These are phyloP conservation scores for Neurospora hispaniola DNA, from an alignment of 495 filamentous ascomycete genomes.

Conservation along the genomic window DNA sequence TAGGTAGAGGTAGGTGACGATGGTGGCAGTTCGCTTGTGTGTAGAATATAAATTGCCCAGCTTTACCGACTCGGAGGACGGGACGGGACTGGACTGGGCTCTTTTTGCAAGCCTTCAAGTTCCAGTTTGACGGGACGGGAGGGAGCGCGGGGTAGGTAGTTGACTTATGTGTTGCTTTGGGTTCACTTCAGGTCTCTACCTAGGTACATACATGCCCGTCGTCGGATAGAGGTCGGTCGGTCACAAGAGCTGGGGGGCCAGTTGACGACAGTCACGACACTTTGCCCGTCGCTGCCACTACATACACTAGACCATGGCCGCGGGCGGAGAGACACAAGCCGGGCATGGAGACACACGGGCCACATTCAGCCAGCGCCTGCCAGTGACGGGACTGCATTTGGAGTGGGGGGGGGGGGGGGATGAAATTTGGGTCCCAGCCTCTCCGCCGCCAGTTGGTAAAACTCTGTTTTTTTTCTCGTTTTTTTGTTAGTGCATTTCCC, in stretches of 20 bases:
- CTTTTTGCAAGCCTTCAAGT: neutral
- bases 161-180: conserved; percentile 9
- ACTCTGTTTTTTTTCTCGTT: conserved; percentile 1
- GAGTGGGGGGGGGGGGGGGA: neutral
- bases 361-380: neutral
- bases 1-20: neutral
- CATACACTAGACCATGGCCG: neutral
- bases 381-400: neutral
- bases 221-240: conserved; percentile 3
- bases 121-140: neutral
- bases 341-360: neutral
- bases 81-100: neutral
- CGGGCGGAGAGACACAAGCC: neutral
- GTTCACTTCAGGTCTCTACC: neutral
- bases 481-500: neutral
- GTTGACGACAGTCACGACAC: neutral
- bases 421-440: neutral
- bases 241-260: conserved; percentile 2
- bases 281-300: neutral
- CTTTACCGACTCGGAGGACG: neutral
- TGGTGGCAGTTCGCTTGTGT: conserved; percentile 3
- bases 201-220: neutral
- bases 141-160: conserved; percentile 11
- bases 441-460: neutral
- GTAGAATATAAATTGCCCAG: neutral